Base-by-base conservation (phyloP, 2,329 filamentous ascomycete genomes). In the Leptosphaerulina australis region DNA sequence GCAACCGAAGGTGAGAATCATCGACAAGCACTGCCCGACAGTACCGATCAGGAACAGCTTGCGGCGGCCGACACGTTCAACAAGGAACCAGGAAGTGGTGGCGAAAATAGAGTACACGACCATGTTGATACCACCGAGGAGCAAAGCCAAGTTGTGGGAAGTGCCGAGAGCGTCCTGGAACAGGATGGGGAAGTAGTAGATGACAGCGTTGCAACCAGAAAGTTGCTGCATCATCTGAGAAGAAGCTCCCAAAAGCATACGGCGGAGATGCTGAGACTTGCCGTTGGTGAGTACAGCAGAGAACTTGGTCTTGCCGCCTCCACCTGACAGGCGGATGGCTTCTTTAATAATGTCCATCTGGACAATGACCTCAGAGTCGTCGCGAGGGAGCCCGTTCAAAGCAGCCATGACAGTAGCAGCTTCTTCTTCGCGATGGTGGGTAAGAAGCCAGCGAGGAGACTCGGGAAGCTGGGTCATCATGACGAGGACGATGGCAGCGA, bases 271-370 rank as follows among this genome's bases (percentile, higher is more conserved):
- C 71, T 87, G 84, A 0, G 82, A 84, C 72, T 83, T 84, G 56
- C 84, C 83, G 44, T 78, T 76, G 3, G 82, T 85, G 58, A 85
- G 76, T 5, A 85, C 73, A 9, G 81, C 77, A 59, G 77, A 80
- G 63, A 79, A 61, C 38, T 71, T 72, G 45, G 67, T 73, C 55
- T 73, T 69, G 15, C 70, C 68, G 26, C 64, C 61, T 45, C 67
- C 67, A 28, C 72, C 71, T 38, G 70, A 62, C 15, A 65, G 65
- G 20, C 63, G 67, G 50, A 76, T 72, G 44, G 68, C 68, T 58
- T 91, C 86, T 11, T 83, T 72, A 11, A 88, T 85, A 0, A 87
- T 82, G 29, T 84, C 80, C 63, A 82, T 79, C 71, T 88, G 83
- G 8, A 78, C 56, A 40, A 79, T 72, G 3, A 84, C 83, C 60